Conservation (phyloP, 202 grass and related monocot species). For the Hordeum pubiflorum region DNA sequence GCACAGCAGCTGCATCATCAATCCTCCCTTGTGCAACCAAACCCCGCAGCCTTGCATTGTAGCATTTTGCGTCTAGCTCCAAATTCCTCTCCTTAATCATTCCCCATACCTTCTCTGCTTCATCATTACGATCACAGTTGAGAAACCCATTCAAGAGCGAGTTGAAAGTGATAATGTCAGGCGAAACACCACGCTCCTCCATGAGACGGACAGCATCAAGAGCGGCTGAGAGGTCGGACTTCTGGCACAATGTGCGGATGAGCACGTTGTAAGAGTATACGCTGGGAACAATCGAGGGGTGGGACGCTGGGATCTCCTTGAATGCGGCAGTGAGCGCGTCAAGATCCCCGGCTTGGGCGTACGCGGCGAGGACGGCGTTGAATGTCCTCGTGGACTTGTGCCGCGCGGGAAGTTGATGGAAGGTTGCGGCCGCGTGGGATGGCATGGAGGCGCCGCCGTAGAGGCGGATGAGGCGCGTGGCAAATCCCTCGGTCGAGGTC, state of each 20-base stretch:
- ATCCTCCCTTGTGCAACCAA: too few relatives aligned
- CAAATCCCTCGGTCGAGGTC: conserved; percentile 31
- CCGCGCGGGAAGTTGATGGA: conserved; percentile 21
- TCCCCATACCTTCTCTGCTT: conserved; percentile 27
- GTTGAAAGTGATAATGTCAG: conserved; percentile 38
- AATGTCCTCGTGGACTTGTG: conserved; percentile 32
- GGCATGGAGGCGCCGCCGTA: conserved; percentile 57
- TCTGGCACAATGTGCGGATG: conserved; percentile 29
- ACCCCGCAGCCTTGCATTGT: too few relatives aligned
- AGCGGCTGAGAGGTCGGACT: conserved; percentile 41
- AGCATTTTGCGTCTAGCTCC: neutral
- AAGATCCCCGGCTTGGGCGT: neutral
- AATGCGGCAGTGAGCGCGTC: conserved; percentile 19
- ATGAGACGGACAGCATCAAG: conserved; percentile 35
- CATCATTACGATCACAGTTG: conserved; percentile 18
- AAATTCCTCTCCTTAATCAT: conserved; percentile 54
- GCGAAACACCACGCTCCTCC: conserved; percentile 31
- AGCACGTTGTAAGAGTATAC: conserved; percentile 56
- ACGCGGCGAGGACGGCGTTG: conserved; percentile 45
- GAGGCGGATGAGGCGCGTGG: conserved; percentile 45
- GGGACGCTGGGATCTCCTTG: conserved; percentile 29
- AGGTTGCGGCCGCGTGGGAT: conserved; percentile 38
- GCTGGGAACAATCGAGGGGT: conserved; percentile 26
- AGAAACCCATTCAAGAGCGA: conserved; percentile 51
- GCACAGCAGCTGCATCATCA: too few relatives aligned